Evolutionary conservation across 768 basidiomycete species (phyloP).

Genomic region (Podaxis sp.): DNA sequence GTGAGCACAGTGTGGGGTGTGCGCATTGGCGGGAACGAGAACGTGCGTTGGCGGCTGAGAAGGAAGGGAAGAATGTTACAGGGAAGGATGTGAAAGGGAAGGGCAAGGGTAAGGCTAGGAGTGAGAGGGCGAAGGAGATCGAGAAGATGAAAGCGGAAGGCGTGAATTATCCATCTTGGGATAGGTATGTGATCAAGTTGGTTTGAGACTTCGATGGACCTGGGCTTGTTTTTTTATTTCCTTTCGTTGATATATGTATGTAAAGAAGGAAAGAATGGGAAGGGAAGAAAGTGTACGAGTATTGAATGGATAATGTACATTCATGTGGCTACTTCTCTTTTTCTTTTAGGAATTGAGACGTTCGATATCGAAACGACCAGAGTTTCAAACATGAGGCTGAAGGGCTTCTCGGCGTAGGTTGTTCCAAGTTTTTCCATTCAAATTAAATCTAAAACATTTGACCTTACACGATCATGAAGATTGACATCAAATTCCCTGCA

Average conservation of each 20-base stretch:
- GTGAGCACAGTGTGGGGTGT: slow-evolving; percentile 8
- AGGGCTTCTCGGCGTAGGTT: background rate
- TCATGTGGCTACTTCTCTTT: background rate
- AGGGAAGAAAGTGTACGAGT: background rate
- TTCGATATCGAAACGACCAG: background rate
- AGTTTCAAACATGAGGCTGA: background rate
- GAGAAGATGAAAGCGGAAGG: slow-evolving; percentile 43
- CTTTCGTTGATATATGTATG: background rate
- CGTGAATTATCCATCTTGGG: slow-evolving; percentile 62
- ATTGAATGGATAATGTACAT: slow-evolving; percentile 3
- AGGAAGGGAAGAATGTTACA: slow-evolving; percentile 17
- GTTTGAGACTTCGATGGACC: background rate
- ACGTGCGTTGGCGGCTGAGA: slow-evolving; percentile 4
- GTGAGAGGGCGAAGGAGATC: slow-evolving; percentile 29
- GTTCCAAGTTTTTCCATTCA: background rate
- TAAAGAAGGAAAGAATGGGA: background rate
- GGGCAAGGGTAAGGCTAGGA: slow-evolving; percentile 25
- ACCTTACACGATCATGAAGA: background rate
- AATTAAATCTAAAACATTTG: background rate
- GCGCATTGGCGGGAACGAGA: slow-evolving; percentile 11
- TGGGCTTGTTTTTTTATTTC: slow-evolving; percentile 9
- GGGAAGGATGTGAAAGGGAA: slow-evolving; percentile 2
- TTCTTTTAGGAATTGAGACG: background rate
- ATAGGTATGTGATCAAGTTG: slow-evolving; percentile 54
- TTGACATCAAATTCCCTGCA: background rate